These are phyloP conservation scores for Glonium stellatum DNA, from an alignment of 495 filamentous ascomycete genomes.

Conservation along the genomic window DNA sequence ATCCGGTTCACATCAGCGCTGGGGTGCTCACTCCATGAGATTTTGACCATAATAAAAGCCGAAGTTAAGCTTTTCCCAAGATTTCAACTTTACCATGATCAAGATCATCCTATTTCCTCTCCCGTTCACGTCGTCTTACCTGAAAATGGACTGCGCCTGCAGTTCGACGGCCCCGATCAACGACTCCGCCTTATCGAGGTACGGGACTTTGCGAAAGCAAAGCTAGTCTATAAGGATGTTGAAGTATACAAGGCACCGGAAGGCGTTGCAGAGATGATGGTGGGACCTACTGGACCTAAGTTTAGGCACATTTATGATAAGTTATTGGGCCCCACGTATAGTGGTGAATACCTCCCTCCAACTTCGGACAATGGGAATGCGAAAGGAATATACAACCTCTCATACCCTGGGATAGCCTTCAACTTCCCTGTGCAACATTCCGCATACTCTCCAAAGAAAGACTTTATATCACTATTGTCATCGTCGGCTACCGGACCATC, in stretches of 20 bases:
- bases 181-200: constrained; percentile 85
- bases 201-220: constrained; percentile 79
- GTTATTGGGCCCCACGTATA: constrained; percentile 83
- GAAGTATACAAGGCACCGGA: constrained; percentile 66
- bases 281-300: constrained; percentile 55
- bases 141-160: constrained; percentile 77
- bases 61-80: constrained; percentile 73
- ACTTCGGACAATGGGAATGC: constrained; percentile 43
- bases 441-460: constrained; percentile 72
- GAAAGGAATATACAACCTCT: constrained; percentile 68
- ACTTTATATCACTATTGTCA: constrained; percentile 79
- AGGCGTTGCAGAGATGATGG: constrained; percentile 28
- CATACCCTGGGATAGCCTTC: constrained; percentile 90
- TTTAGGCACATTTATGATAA: constrained; percentile 90
- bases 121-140: constrained; percentile 69
- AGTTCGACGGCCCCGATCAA: constrained; percentile 91
- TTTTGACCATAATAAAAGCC: constrained; percentile 75
- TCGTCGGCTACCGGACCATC: constrained; percentile 68
- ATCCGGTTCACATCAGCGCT: constrained; percentile 50
- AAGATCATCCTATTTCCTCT: constrained; percentile 58
- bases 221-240: constrained; percentile 74
- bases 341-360: constrained; percentile 77
- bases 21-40: constrained; percentile 82
- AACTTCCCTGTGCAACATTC: constrained; percentile 72
- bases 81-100: constrained; percentile 72